Conservation (phyloP, 805 yeast species). For the Zygosaccharomyces bailii region DNA sequence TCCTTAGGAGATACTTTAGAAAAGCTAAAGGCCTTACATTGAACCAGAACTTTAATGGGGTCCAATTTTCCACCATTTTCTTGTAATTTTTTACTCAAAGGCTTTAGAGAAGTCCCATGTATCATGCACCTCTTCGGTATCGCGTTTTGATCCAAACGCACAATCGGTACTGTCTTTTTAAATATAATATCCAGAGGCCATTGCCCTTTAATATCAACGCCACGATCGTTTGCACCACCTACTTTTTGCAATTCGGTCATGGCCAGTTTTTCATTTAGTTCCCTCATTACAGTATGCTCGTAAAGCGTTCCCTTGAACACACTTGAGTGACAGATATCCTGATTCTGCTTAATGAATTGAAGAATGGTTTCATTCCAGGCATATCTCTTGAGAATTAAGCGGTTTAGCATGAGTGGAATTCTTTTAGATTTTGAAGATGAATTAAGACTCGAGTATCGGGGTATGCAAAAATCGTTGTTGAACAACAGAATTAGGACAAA, state of each 20-base stretch:
- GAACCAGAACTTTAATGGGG: constrained; percentile 28
- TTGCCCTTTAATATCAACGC: constrained; percentile 33
- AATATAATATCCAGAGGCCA: constrained; percentile 26
- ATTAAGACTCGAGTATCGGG: no score
- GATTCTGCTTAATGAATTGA: constrained; percentile 22
- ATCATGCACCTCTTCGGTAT: constrained; percentile 21
- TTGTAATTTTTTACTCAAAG: constrained; percentile 19
- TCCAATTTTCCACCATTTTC: constrained; percentile 5
- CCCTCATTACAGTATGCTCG: constrained; percentile 34
- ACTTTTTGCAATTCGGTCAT: constrained; percentile 24
- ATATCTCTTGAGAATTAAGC: background rate
- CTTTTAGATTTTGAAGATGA: no score
- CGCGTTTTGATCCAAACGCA: constrained; percentile 8
- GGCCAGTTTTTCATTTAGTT: constrained; percentile 27
- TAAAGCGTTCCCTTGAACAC: constrained; percentile 36
- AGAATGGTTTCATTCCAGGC: constrained; percentile 19
- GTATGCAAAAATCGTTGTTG: background rate
- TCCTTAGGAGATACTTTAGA: constrained; percentile 33
- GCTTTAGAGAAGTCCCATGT: constrained; percentile 21
- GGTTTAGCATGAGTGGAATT: background rate
- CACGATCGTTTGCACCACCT: constrained; percentile 37
- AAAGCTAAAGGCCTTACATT: constrained; percentile 32
- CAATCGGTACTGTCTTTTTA: constrained; percentile 9
- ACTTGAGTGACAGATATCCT: constrained; percentile 24
- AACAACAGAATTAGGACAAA: background rate